Evolutionary conservation across 495 filamentous ascomycete genomes (phyloP), one percentile per base, ranked within the genome.

Genomic region (Cryomyces antarcticus): DNA sequence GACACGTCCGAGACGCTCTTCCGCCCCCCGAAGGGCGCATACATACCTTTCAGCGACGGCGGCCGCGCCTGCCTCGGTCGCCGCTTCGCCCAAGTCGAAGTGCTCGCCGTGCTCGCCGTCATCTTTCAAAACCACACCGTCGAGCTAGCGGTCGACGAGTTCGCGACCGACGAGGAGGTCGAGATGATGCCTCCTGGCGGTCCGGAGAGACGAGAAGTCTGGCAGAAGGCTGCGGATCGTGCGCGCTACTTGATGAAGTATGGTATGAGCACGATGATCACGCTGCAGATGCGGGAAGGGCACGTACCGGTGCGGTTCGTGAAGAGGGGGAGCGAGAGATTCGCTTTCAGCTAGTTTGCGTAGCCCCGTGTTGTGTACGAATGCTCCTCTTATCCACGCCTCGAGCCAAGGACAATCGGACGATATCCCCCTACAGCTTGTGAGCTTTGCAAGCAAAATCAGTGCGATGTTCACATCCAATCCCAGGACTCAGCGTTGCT

Each of bases 1-100:
- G 72, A 77, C 49, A 72, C 67, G 10, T 65, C 65, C 28, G 58
- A 61, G 31, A 57, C 59, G 24, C 65, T 73, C 41, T 78, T 70
- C 60, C 63, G 67, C 24, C 78, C 78, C 0, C 61, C 64, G 0
- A 63, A 69, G n/a, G 78, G 79, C 2, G 65, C 73, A 2, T 86
- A 68, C 50, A 60, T 85, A 10, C 77, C 83, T 0, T 88, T 85
- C 57, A 75, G 72, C 39, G 79, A 82, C 28, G 81, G 83, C 2
- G 61, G 68, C 30, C 68, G 73, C 45, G 72, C 76, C 47, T 89
- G 78, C 60, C 66, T 74, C 48, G 82, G 68, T 46, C 68, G 70
- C 42, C 70, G 71, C 49, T 82, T 88, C 49, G 80, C 82, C 10
- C 78, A 85, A 59, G 82, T 85, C 47, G 79, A 89, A 54, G 62